These are phyloP conservation scores for Aurantiochytrium sp. DNA, from an alignment of 108 stramenopile genomes.

Conservation along the genomic window DNA sequence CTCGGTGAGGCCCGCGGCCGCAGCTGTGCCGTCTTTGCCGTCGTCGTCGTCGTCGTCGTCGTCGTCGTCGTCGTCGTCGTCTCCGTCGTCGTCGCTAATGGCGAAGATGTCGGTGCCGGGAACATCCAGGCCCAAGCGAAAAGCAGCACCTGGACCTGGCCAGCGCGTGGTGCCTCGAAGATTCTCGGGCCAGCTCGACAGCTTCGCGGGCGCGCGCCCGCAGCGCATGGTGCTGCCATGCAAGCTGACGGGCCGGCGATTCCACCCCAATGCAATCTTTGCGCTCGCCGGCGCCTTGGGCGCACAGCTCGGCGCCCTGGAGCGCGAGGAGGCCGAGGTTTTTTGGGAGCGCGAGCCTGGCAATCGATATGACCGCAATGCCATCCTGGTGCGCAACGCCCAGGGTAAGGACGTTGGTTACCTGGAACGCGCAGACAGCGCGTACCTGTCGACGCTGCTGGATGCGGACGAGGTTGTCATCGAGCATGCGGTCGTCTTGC, in stretches of 20 bases:
- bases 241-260: background rate
- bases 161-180: background rate
- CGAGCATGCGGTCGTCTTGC: background rate
- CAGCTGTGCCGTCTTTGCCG: too few species aligned
- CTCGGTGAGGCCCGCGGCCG: too few species aligned
- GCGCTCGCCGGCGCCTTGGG: background rate
- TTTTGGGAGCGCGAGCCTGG: background rate
- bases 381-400: background rate
- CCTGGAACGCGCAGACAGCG: background rate
- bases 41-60: too few species aligned
- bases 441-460: background rate
- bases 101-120: too few species aligned
- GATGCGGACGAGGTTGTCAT: background rate
- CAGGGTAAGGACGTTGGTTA: background rate
- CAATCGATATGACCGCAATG: background rate
- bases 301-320: background rate
- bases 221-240: background rate
- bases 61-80: too few species aligned
- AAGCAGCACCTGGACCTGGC: background rate
- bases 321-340: background rate
- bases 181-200: background rate
- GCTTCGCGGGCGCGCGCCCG: background rate
- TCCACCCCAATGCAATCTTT: background rate
- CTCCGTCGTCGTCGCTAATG: too few species aligned
- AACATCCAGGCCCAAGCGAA: too few species aligned